phyloP scores from a whole-genome alignment of 2,329 filamentous ascomycete species.

The Epicoccum nigrum region DNA sequence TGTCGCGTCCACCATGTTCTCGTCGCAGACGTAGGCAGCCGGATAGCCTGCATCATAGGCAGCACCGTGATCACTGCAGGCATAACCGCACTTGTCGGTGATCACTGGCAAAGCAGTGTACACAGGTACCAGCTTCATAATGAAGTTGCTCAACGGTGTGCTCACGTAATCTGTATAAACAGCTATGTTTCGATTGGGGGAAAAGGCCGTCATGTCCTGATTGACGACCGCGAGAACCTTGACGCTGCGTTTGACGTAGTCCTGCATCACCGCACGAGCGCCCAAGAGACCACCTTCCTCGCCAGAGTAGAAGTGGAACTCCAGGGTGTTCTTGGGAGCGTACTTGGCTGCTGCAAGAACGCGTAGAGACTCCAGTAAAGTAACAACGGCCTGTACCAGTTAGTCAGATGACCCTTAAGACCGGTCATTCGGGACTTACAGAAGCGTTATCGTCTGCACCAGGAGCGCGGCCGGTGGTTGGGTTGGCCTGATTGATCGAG shows the following conservation, averaged over 20 bases:
- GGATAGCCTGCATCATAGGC: conserved; percentile 74
- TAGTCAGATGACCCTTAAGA: not conserved
- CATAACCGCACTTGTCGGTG: conserved; percentile 83
- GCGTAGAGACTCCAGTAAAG: conserved; percentile 85
- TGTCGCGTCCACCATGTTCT: conserved; percentile 65
- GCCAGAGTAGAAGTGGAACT: conserved; percentile 96
- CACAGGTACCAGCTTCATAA: conserved; percentile 42
- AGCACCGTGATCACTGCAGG: conserved; percentile 74
- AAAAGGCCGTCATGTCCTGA: conserved; percentile 87
- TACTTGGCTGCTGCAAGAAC: conserved; percentile 75
- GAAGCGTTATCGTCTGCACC: conserved; percentile 92
- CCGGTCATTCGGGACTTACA: conserved; percentile 84
- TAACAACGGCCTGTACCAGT: conserved; percentile 55
- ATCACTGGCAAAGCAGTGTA: conserved; percentile 67
- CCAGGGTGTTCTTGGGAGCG: conserved; percentile 77
- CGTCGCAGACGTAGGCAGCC: conserved; percentile 75
- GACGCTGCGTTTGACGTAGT: conserved; percentile 65
- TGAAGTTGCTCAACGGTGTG: conserved; percentile 50
- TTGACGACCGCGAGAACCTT: conserved; percentile 91
- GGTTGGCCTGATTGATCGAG: conserved; percentile 87
- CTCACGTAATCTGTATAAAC: conserved; percentile 80
- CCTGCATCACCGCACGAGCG: conserved; percentile 81
- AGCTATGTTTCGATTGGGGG: conserved; percentile 67
- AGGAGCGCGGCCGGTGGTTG: conserved; percentile 78
- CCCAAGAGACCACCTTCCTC: conserved; percentile 85